Evolutionary conservation across 352 stramenopile species (phyloP), one percentile per base, ranked within the genome.

Genomic region (Globisporangium uncinulatum): DNA sequence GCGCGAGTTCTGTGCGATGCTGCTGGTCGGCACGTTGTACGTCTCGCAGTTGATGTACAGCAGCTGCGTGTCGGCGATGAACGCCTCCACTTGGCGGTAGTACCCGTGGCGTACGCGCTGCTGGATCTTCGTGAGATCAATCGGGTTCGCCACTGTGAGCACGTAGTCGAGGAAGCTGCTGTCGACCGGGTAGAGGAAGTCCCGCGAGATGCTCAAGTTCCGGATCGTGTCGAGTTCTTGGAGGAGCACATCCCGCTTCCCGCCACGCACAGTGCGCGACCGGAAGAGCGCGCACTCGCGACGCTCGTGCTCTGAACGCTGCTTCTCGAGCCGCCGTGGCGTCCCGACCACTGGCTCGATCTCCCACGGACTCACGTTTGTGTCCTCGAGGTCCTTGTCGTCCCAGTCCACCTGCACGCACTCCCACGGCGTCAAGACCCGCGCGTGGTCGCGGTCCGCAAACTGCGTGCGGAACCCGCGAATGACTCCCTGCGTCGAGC

Each of bases 51-150:
- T 94, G 10, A 69, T 49, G 15, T 67, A 75, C 42, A 96, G 60
- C 20, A 95, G 60, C 51, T 87, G 75, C 1, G 89, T 66, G 56
- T 96, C 87, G 9, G 81, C 70, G 36, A 93, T 63, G 45, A 95
- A 86, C 2, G 83, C 85, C 46, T 94, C 83, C 8, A 94, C 66
- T 59, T 96, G 87, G 8, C 87, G 83, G 50, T 95, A 96, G 58
- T 93, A 96, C 0, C 69, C 69, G 7, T 67, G 61, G 13, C 68
- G 65, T 14, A 96, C 51, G 17, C 87, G 81, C 41, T 78, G 66
- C 13, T 79, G 73, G 42, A 96, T 92, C 62, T 88, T 85, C 6
- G 69, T 86, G 34, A 96, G 62, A 59, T 96, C 86, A 39, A 96
- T 87, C 3, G 85, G 82, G 54, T 95, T 94, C 3, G 85, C 80